A percentile compares a stretch with the other conserved stretches of the same genome.
These are phyloP conservation scores for Phyllosticta capitalensis DNA, from an alignment of 2,329 filamentous ascomycete species.

Conservation along the genomic window DNA sequence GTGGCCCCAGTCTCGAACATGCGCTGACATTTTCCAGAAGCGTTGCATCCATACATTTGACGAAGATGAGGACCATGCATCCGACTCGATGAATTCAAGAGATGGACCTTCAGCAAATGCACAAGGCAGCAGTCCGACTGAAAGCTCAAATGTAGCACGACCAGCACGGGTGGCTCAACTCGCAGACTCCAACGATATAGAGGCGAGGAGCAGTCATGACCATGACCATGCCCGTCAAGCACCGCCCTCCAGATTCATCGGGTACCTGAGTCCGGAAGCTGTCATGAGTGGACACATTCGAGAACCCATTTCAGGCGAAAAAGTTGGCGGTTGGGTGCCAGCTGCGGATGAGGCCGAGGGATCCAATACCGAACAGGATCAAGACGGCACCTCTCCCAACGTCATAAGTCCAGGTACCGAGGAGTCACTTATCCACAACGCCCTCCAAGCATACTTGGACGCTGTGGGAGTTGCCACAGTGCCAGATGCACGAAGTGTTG, in stretches of 20 bases:
- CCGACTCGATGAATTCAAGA: neutral
- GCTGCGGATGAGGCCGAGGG: conserved; percentile 18
- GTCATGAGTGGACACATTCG: conserved; percentile 33
- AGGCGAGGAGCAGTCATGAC: too few relatives aligned
- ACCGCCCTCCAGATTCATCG: conserved; percentile 32
- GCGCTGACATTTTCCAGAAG: conserved; percentile 21
- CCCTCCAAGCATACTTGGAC: conserved; percentile 28
- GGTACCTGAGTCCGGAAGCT: conserved; percentile 39
- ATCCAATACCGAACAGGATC: neutral
- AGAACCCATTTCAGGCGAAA: conserved; percentile 13
- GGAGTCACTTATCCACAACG: conserved; percentile 18
- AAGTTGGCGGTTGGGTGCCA: conserved; percentile 26
- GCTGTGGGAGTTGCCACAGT: conserved; percentile 27
- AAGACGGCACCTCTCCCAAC: neutral
- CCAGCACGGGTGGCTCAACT: too few relatives aligned
- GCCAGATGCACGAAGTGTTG: conserved; percentile 26
- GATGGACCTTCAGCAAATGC: neutral
- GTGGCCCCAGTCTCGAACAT: too few relatives aligned
- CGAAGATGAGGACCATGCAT: conserved; percentile 20
- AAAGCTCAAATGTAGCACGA: neutral
- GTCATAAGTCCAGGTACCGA: neutral
- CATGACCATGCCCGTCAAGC: conserved; percentile 14
- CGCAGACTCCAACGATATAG: too few relatives aligned
- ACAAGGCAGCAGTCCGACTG: neutral
- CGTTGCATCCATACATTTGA: conserved; percentile 34